These are phyloP conservation scores for Kwoniella botswanensis DNA, from an alignment of 768 basidiomycete genomes.

Conservation along the genomic window DNA sequence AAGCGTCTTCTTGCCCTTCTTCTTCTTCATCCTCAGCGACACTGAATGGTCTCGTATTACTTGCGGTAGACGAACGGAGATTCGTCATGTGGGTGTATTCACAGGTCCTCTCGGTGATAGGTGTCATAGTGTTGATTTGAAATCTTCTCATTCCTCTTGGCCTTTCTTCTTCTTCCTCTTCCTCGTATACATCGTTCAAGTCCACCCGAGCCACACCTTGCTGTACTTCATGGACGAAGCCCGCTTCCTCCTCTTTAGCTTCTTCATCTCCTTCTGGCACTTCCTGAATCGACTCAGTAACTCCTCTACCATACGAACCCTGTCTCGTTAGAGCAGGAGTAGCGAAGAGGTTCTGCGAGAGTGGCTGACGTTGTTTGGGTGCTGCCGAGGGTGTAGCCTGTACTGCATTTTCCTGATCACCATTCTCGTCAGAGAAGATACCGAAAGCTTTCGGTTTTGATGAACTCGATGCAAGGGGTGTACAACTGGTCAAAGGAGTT, in stretches of 20 bases:
- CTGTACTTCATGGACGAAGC: conserved; percentile 15
- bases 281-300: conserved; percentile 9
- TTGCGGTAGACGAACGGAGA: conserved; percentile 50
- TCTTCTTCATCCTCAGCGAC: conserved; percentile 31
- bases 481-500: conserved; percentile 43
- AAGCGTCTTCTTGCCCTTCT: conserved; percentile 40
- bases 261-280: conserved; percentile 33
- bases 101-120: conserved; percentile 91
- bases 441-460: conserved; percentile 37
- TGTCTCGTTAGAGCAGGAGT: conserved; percentile 36
- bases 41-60: conserved; percentile 17
- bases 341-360: conserved; percentile 33
- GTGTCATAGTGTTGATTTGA: conserved; percentile 76
- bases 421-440: conserved; percentile 32
- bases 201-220: conserved; percentile 36
- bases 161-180: conserved; percentile 58
- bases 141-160: conserved; percentile 60
- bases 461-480: conserved; percentile 31
- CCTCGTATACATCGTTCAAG: conserved; percentile 35
- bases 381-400: conserved; percentile 18
- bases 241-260: conserved; percentile 29
- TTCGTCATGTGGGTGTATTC: conserved; percentile 75
- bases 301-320: conserved; percentile 1
- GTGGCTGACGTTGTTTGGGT: conserved; percentile 15
- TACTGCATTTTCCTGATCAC: conserved; percentile 16